Evolutionary conservation across 768 basidiomycete species (phyloP), one percentile per base, ranked within the genome.

Genomic region (Lyophyllum atratum): DNA sequence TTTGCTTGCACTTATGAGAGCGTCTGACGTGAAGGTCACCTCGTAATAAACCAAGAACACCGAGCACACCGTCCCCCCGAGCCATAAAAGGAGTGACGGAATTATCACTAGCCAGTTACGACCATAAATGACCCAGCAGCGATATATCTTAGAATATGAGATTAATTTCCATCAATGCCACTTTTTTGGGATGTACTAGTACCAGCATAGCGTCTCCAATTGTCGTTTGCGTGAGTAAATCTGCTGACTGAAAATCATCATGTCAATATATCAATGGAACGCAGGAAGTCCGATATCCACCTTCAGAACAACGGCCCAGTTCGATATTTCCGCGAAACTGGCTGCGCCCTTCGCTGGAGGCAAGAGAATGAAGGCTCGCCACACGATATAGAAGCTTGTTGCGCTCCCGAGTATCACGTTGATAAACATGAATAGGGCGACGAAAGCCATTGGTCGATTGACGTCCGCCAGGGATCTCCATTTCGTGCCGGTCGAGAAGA

Each of bases 191-290:
- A n/a, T n/a, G n/a, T n/a, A n/a, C n/a, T n/a, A n/a, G n/a, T 19
- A 55, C 54, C 54, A 55, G 44, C 46, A 55, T 55, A 10, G 44
- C 54, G 40, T 55, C 54, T n/a, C 54, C 54, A 21, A 37, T 22
- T 11, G 24, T 49, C 10, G 47, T 39, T 49, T 55, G 54, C 6
- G 22, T 28, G 9, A 55, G 12, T 4, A 49, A 19, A 10, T 12
- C 25, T 11, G 34, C 45, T n/a, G 54, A 33, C 54, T 55, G 39
- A 42, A 42, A 17, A 15, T 8, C 4, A 17, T 42, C 4, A 42
- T 15, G 17, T 24, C 25, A 14, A 8, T 14, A 34, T 10, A 24
- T 21, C 7, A 17, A 28, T 4, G 37, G 24, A 39, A 8, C 25
- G 24, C 2, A n/a, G n/a, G n/a, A n/a, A n/a, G n/a, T n/a, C n/a